A percentile compares a stretch with the other conserved stretches of the same genome.
Conservation (phyloP, 108 stramenopile genomes). For the Skeletonema menzelii region DNA sequence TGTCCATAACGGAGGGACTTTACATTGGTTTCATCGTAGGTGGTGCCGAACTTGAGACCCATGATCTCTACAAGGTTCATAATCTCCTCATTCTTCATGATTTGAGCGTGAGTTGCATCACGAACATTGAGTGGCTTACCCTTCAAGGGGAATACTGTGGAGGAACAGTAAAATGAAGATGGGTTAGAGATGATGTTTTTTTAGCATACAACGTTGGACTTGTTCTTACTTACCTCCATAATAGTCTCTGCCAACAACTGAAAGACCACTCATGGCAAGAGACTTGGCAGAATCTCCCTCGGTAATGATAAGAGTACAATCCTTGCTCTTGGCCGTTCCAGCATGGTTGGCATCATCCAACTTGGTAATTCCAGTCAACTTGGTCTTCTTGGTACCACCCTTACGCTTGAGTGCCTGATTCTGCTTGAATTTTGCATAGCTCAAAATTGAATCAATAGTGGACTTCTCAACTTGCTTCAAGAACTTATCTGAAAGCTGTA, state of each 20-base stretch:
- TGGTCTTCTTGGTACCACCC: constrained; percentile 91
- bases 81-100: constrained; percentile 97
- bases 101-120: constrained; percentile 80
- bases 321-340: constrained; percentile 87
- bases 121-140: constrained; percentile 98
- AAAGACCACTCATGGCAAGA: constrained; percentile 90
- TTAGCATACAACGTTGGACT: too few relatives aligned
- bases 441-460: constrained; percentile 84
- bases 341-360: constrained; percentile 97
- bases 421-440: constrained; percentile 91
- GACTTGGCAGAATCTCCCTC: constrained; percentile 98
- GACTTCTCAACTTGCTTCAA: constrained; percentile 92
- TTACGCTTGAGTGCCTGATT: constrained; percentile 88
- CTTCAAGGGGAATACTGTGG: constrained; percentile 89
- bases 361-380: constrained; percentile 94
- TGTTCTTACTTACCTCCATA: constrained; percentile 57
- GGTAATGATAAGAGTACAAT: constrained; percentile 95
- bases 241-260: constrained; percentile 90
- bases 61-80: constrained; percentile 97
- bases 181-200: neutral
- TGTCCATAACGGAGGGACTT: constrained; percentile 95
- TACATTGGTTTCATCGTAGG: constrained; percentile 84
- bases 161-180: neutral
- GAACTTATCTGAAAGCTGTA: constrained; percentile 80
- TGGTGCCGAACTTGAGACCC: constrained; percentile 92